These are phyloP conservation scores for Plasmodium vivax DNA, from an alignment of 169 alveolate genomes.

Conservation along the genomic window DNA sequence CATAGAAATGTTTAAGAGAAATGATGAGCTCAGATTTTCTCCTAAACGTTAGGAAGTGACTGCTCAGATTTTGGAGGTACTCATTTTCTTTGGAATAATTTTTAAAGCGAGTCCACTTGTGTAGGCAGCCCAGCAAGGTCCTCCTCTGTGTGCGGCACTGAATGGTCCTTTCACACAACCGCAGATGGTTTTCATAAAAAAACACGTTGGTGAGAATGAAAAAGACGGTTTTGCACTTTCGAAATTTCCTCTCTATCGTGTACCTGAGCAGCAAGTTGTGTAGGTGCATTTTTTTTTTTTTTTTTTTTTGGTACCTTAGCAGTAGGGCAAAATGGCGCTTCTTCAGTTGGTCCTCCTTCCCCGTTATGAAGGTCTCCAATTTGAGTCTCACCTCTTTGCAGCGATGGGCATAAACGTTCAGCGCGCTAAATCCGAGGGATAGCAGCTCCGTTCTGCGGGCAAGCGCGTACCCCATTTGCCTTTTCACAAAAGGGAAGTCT, in stretches of 20 bases:
- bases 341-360: not conserved
- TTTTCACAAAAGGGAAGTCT: slow-evolving; percentile 2
- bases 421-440: not conserved
- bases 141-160: slow-evolving; percentile 7
- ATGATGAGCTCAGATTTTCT: slow-evolving; percentile 24
- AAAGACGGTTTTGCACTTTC: slow-evolving; percentile 12
- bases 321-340: slow-evolving; percentile 3
- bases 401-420: not conserved
- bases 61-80: not conserved
- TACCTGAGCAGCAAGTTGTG: not conserved
- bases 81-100: slow-evolving; percentile 12
- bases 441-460: not conserved
- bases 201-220: slow-evolving; percentile 24
- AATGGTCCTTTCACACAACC: slow-evolving; percentile 33
- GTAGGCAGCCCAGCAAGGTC: not conserved
- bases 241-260: slow-evolving; percentile 23
- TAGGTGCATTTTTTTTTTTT: slow-evolving; percentile 2
- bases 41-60: slow-evolving; percentile 11
- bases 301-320: slow-evolving; percentile 16
- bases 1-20: slow-evolving; percentile 21
- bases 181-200: slow-evolving; percentile 39
- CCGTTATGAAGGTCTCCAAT: not conserved
- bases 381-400: not conserved
- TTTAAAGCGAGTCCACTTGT: slow-evolving; percentile 27
- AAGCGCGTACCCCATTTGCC: slow-evolving; percentile 5